Evolutionary conservation across 805 yeast genomes (phyloP).

Genomic region (Tetrapisispora fleetii): DNA sequence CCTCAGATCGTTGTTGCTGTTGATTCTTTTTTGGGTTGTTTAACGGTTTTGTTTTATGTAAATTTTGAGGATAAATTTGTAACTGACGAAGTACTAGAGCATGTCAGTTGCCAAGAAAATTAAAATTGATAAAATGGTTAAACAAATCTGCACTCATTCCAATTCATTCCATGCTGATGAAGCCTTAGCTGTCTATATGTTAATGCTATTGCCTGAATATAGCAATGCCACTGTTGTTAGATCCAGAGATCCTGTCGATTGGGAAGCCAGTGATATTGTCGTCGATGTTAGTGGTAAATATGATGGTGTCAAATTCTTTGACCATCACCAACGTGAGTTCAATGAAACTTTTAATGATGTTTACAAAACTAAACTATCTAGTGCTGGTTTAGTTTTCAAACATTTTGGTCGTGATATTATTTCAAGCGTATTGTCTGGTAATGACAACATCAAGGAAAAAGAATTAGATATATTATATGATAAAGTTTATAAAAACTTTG

Average conservation of each 20-base stretch:
- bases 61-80: too few relatives aligned
- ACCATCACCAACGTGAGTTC: constrained; percentile 95
- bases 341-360: constrained; percentile 55
- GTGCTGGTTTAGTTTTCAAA: constrained; percentile 90
- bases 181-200: constrained; percentile 83
- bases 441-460: constrained; percentile 18
- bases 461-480: constrained; percentile 57
- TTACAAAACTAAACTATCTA: constrained; percentile 70
- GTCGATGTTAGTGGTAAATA: constrained; percentile 93
- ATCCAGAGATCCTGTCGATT: constrained; percentile 70
- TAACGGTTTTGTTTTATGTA: not conserved
- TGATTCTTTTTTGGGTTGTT: too few relatives aligned
- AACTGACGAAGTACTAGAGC: too few relatives aligned
- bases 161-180: constrained; percentile 98
- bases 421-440: constrained; percentile 34
- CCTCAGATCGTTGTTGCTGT: too few relatives aligned
- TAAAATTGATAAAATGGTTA: constrained; percentile 12
- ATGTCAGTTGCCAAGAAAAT: constrained; percentile 1
- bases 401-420: constrained; percentile 71
- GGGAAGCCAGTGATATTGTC: constrained; percentile 85
- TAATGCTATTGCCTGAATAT: constrained; percentile 61
- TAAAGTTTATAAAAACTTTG: constrained; percentile 74
- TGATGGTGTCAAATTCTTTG: constrained; percentile 66
- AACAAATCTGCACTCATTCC: constrained; percentile 76
- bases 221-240: constrained; percentile 61